Evolutionary conservation across 2,329 filamentous ascomycete species (phyloP), one percentile per base, ranked within the genome.

Genomic region (Trichophaea hybrida): DNA sequence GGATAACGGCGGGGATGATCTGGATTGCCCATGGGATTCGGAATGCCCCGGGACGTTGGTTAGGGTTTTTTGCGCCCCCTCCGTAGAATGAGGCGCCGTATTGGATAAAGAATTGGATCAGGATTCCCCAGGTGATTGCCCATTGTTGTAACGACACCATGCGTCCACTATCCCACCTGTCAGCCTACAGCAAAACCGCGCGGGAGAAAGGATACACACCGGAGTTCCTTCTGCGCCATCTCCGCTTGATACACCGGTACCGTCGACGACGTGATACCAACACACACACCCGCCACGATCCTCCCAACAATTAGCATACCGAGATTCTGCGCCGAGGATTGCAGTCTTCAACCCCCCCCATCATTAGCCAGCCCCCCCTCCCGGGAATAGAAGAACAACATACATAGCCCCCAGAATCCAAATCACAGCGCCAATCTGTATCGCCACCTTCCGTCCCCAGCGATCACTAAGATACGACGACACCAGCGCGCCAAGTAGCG

Each of bases 211-310:
- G 10, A 8, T 49, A 49, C 44, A 12, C 6, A 17, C 67, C 79
- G 75, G 57, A 77, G 77, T 65, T 78, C 76, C 65, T 77, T 78
- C 15, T 78, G 76, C 0, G 77, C 83, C 15, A 86, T 75, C 70
- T 87, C 85, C 55, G 81, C 78, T 64, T 85, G 80, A 69, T 86
- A 87, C 17, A 86, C 79, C 0, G 82, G 83, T 1, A 86, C 84
- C 66, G 86, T 75, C 6, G 84, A 81, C 33, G 83, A 86, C 64
- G 81, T 81, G 66, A 89, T 87, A 61, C 86, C 86, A 58, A 89
- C 83, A 59, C 82, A 82, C 65, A 88, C 68, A 46, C 86, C 86
- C 64, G 85, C 83, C 70, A 89, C 80, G 63, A 84, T 73, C 63
- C 86, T 81, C 2, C 85, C 86, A 2, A 78, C 78, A 61, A 86